Evolutionary conservation across 805 yeast genomes (phyloP), one percentile per base, ranked within the genome.

Genomic region (Cyberlindnera euphorbiae): DNA sequence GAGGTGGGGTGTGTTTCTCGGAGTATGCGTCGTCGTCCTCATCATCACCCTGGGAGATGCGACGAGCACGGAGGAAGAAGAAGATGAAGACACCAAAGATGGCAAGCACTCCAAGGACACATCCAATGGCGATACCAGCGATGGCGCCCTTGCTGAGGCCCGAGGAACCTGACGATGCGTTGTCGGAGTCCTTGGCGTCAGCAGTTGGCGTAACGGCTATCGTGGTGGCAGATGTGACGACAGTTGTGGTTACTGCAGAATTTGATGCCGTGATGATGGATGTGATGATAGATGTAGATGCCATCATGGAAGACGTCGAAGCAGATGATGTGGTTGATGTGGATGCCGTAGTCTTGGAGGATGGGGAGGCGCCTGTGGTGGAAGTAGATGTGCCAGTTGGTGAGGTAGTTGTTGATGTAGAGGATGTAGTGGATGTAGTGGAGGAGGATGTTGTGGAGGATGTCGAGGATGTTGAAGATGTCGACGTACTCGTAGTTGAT

Each of bases 61-160:
- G 33, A 26, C 55, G 47, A 9, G 35, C 24, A 14, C 44, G 45
- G 15, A 46, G 29, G 41, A 43, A 47, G 31, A 50, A 18, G 28
- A 49, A 26, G 15, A 49, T 29, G 12, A 38, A 31, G 16, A 48
- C 5, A 8, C 43, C 53, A 8, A 71, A 45, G 6, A 62, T 60
- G 1, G 64, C 70, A 3, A 71, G 25, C 0, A 67, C 52, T 40
- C 78, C 81, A 15, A 55, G 62, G 9, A 75, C 59, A 6, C 63
- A 66, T 18, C 81, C 82, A 26, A 73, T 62, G n/a, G 73, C 81
- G 18, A 76, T 70, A 30, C 82, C 82, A 8, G 78, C 81, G 36
- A 75, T 74, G 15, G 79, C 78, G 13, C 82, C 82, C 23, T 51
- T 59, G 30, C 42, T 46, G 31, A 44, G 24, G 2, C 28, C 29